Evolutionary conservation across 164 flowering plant species (phyloP), one percentile per base, ranked within the genome.

Genomic region (Tetracentron sinense): DNA sequence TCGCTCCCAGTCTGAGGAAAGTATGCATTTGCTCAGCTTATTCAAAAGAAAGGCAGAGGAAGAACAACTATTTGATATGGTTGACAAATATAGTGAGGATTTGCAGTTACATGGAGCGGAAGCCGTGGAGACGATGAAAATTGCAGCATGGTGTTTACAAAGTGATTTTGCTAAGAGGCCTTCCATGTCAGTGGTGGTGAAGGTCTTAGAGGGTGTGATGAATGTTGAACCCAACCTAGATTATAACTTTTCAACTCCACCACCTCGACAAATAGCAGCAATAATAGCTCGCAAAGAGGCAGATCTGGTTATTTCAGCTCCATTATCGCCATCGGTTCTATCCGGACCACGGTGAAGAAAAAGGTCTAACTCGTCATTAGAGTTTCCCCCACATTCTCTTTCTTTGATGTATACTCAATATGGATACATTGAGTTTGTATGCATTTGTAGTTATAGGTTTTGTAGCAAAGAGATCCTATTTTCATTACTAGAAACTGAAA

Each of bases 121-220:
- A 8, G 59, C 58, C 14, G 51, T 63, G 2, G 12, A 28, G 42
- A 54, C 42, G 42, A 25, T 60, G 25, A 60, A 19, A 38, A 28
- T 46, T 47, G 63, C 38, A 0, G 25, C 15, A 7, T 54, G 52
- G 59, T 42, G 35, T 27, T 11, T 17, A 54, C 46, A 54, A 8
- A 26, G 22, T 52, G 31, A 51, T 30, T 33, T 2, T 19, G n/a
- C 22, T 3, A 25, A 22, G 2, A 35, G 49, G 31, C 57, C 65
- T 6, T 19, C 49, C 47, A 62, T 62, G 65, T 33, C 57, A 23
- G 28, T 53, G 29, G 79, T 73, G 56, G 69, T 70, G 28, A 71
- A 74, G 64, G 71, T 69, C 7, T 60, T 74, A 51, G 78, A 77
- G 42, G 75, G 80, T 2, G 61, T 54, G 3, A 58, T 58, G 53